phyloP scores from a whole-genome alignment of 441 rosid genomes.

The Hura crepitans region DNA sequence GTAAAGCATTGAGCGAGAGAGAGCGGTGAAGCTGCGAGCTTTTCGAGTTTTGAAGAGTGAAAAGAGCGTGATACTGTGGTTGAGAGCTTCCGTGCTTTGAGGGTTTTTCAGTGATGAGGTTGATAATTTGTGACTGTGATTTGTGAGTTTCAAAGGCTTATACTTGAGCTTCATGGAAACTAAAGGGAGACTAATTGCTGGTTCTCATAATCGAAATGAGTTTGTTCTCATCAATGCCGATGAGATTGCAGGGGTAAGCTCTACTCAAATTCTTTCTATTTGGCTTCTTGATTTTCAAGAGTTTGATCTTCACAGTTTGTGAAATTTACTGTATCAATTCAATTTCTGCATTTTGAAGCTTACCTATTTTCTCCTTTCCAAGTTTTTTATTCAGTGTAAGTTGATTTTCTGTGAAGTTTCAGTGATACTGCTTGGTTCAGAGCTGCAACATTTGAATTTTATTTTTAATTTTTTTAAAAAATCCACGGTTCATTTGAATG shows the following conservation, averaged over 20 bases:
- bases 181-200: constrained; percentile 84
- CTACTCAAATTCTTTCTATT: constrained; percentile 5
- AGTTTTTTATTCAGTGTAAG: not conserved
- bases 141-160: constrained; percentile 24
- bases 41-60: constrained; percentile 10
- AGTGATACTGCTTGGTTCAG: not conserved
- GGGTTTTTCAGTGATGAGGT: constrained; percentile 25
- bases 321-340: not conserved
- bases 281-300: constrained; percentile 1
- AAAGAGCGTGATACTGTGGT: constrained; percentile 16
- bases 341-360: not conserved
- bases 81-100: constrained; percentile 21
- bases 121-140: constrained; percentile 15
- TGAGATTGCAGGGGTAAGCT: constrained; percentile 65
- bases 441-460: constrained; percentile 3
- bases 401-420: not conserved
- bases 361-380: constrained; percentile 13
- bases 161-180: constrained; percentile 47
- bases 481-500: too few relatives aligned
- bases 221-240: constrained; percentile 92
- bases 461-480: too few relatives aligned
- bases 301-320: constrained; percentile 7
- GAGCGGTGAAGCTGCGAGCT: constrained; percentile 16
- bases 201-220: constrained; percentile 97
- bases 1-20: not conserved